Base-by-base conservation (phyloP, 129 eudicot genomes). In the Ambrosia trifida region DNA sequence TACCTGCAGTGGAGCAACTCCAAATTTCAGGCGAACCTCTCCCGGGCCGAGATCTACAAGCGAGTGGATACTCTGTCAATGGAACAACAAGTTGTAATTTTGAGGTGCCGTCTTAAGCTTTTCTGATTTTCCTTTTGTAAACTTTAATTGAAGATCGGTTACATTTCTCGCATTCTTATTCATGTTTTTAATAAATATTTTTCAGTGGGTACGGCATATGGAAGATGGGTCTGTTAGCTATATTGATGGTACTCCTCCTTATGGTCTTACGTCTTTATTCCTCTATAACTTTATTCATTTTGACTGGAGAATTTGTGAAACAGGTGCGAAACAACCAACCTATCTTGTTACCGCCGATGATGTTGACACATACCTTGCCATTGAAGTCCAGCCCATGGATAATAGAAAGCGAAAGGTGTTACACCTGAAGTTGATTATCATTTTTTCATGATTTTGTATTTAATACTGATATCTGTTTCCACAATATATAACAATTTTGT, bases 41-140 rank as follows among this genome's bases (percentile, higher is more conserved):
- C 68, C 98, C 96, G 13, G 98, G 98, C 13, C 85, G 78, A 72
- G 88, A 87, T 74, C 95, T 94, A 56, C 87, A 79, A 76, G 98
- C 96, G 28, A 83, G 89, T 12, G 98, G 98, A 73, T 87, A 75
- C 77, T 94, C 97, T 28, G 70, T 84, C 35, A 87, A 87, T 87
- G 98, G 98, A 84, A 94, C 98, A 60, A 94, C 95, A 74, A 89
- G 93, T 71, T 94, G 98, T 79, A 94, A 94, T 70, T 94, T 94
- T 80, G 98, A 89, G 98, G 98, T 94, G n/a, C n/a, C n/a, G n/a
- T n/a, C n/a, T n/a, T n/a, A n/a, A n/a, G n/a, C n/a, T n/a, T n/a
- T 10, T 44, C 75, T 57, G 47, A 18, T 56, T 56, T 31, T 43
- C 31, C 24, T 12, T 59, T 76, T 51, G n/a, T 32, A 60, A 20